Base-by-base conservation (phyloP, 345 rosid species). In the Turritis glabra region DNA sequence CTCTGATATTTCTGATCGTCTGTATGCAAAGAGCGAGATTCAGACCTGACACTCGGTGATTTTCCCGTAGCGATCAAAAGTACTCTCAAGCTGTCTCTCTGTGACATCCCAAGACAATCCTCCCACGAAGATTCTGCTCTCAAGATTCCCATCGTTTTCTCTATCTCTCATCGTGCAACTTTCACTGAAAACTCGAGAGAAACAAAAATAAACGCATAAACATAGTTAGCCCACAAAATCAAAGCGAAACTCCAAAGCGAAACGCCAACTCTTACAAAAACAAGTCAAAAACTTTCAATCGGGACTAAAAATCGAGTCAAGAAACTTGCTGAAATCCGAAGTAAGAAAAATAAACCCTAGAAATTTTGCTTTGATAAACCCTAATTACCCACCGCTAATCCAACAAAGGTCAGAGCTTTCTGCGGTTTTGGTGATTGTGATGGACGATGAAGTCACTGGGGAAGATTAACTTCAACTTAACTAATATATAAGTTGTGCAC, bases 11-110 rank as follows among this genome's bases (percentile, higher is more conserved):
- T 67, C 21, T 27, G 43, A 48, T 57, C 23, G 1, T 48, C 38
- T 27, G 32, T 27, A 40, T 0, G 19, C 37, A 43, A 27, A 57
- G 48, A 23, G 43, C 21, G 23, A 33, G 66, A 15, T n/a, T 44
- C 14, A 54, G 70, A 91, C 98, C 98, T 94, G 96, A 80, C 85
- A 83, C 79, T 88, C 89, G 59, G 77, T 41, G 66, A 94, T 82
- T 84, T 91, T 91, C 9, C 97, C 96, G 59, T 83, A 94, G 50
- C 93, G 96, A 43, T 80, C 75, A 83, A 94, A 94, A 46, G 87
- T 78, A 58, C 67, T 77, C 81, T 91, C 89, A 75, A 94, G 95
- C 83, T 91, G 90, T 8, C 90, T 88, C 74, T 90, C 97, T 14
- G 87, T 85, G 66, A 90, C 80, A 71, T 88, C 94, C 89, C 87